Base-by-base conservation (phyloP, 2,329 filamentous ascomycete genomes). In the Grosmannia serpens region DNA sequence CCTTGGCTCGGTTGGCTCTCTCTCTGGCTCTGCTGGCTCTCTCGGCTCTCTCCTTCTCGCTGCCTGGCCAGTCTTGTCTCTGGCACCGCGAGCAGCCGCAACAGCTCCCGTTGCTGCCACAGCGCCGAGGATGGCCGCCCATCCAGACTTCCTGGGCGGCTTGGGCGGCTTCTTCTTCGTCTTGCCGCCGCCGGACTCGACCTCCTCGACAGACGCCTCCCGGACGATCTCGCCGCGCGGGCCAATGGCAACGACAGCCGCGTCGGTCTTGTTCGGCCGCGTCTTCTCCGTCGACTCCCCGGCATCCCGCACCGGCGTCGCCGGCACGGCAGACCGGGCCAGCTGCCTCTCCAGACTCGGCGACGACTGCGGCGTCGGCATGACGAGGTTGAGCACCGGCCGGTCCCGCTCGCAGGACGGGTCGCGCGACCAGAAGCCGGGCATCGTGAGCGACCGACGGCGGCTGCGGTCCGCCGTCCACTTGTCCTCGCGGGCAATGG, bases 331-430 rank as follows among this genome's bases (percentile, higher is more conserved):
- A 31, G 44, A 20, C n/a, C 26, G 33, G 4, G 62, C 61, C 52
- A 61, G 64, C 62, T 73, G 73, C 62, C 73, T 74, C 62, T 78
- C 75, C 3, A 71, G 74, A 20, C 67, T 65, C 0, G 82, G 82
- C 1, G 82, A 80, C 11, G 76, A 72, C 9, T 69, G 65, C 10
- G 84, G 84, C 1, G 83, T 86, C 22, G 84, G 83, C 44, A 75
- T 74, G 54, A 86, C 79, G 50, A 87, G 67, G 64, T 84, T 85
- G 33, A 87, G 69, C 59, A 84, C 65, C 1, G 83, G 83, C 5
- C 83, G 72, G 55, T 81, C 75, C 54, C 79, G 73, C 66, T 81
- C 78, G 58, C 75, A 77, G 22, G 78, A 81, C 53, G 78, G 76
- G 59, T 83, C 80, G 44, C 78, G 74, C 24, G 75, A 72, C 59